Percentiles rank a stretch among this genome's conserved stretches.
Evolutionary conservation across 2,329 filamentous ascomycete species (phyloP).

Genomic region (Penicillium corylophilum): DNA sequence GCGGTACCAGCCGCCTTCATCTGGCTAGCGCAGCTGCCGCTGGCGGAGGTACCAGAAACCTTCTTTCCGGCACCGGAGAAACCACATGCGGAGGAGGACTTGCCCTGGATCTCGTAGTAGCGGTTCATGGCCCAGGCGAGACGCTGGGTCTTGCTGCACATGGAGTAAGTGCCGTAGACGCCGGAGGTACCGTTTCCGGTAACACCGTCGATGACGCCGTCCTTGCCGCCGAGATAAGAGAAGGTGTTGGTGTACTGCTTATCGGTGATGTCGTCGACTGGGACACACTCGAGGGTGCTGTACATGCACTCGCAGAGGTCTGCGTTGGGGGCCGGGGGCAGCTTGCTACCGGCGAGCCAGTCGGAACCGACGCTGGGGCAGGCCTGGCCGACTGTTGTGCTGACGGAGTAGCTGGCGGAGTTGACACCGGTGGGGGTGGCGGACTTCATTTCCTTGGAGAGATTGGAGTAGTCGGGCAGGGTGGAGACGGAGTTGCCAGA

Average conservation of each 20-base stretch:
- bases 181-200: conserved; percentile 40
- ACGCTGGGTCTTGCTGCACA: conserved; percentile 46
- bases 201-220: conserved; percentile 42
- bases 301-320: conserved; percentile 85
- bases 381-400: conserved; percentile 63
- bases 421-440: conserved; percentile 66
- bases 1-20: conserved; percentile 39
- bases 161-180: conserved; percentile 49
- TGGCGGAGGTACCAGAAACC: conserved; percentile 27
- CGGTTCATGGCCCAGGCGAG: conserved; percentile 49
- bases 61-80: conserved; percentile 46
- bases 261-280: conserved; percentile 57
- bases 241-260: conserved; percentile 69
- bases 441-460: conserved; percentile 68
- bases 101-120: conserved; percentile 45
- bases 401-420: conserved; percentile 68
- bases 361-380: conserved; percentile 67
- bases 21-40: conserved; percentile 20
- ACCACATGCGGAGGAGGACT: conserved; percentile 42
- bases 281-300: conserved; percentile 68
- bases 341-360: conserved; percentile 68
- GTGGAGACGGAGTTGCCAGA: conserved; percentile 63
- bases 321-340: conserved; percentile 80
- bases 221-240: conserved; percentile 45
- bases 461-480: conserved; percentile 70